Evolutionary conservation across 805 yeast genomes (phyloP).

Genomic region (Hanseniaspora pseudoguilliermondii): DNA sequence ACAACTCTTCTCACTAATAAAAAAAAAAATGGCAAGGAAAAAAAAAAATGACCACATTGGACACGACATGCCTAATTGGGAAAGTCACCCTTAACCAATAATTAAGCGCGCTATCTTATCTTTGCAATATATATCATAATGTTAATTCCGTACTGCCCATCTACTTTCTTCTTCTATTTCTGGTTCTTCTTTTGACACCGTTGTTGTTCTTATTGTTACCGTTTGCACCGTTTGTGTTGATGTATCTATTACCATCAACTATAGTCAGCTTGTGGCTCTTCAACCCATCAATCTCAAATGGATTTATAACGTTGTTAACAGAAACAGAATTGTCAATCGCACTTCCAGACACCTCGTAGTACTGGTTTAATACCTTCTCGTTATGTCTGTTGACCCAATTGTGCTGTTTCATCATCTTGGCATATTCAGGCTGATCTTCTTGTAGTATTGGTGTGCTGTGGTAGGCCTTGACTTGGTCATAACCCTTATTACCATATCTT

Average conservation of each 20-base stretch:
- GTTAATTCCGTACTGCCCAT: not conserved
- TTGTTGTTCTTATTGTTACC: slow-evolving; percentile 12
- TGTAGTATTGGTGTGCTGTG: slow-evolving; percentile 62
- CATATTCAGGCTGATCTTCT: slow-evolving; percentile 92
- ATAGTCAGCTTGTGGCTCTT: slow-evolving; percentile 31
- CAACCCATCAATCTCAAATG: slow-evolving; percentile 60
- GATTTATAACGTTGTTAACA: slow-evolving; percentile 75
- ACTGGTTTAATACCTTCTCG: slow-evolving; percentile 72
- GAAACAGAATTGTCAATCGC: slow-evolving; percentile 22
- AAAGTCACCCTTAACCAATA: not conserved
- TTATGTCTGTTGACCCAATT: slow-evolving; percentile 77
- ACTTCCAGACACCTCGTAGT: slow-evolving; percentile 69
- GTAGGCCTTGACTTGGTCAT: slow-evolving; percentile 29
- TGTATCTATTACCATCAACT: slow-evolving; percentile 11
- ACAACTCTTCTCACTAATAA: no score
- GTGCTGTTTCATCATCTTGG: slow-evolving; percentile 73
- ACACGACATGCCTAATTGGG: not conserved
- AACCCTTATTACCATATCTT: slow-evolving; percentile 65
- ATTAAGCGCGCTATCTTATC: not conserved
- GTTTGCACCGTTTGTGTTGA: slow-evolving; percentile 11
- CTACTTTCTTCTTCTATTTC: slow-evolving; percentile 22
- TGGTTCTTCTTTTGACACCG: slow-evolving; percentile 61
- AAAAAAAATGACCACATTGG: not conserved
- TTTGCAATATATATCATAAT: not conserved
- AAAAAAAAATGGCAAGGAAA: no score